Conservation (phyloP, 2,329 filamentous ascomycete species). For the Xylogone sp. region DNA sequence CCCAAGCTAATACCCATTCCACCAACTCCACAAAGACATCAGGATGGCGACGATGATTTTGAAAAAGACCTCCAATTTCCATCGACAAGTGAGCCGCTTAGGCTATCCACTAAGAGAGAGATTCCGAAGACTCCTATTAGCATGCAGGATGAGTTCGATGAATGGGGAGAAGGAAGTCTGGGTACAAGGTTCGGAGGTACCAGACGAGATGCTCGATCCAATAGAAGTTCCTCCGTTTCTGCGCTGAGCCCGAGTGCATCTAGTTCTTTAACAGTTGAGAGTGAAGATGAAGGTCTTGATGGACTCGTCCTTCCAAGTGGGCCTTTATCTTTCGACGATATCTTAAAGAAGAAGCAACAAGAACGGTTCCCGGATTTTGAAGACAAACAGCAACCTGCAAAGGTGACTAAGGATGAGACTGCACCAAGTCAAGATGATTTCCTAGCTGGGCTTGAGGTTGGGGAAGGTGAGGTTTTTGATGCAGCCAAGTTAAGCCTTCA, state of each 20-base stretch:
- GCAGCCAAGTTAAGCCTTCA: constrained; percentile 79
- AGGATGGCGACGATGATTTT: constrained; percentile 58
- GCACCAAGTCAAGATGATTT: constrained; percentile 62
- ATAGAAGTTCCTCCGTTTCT: constrained; percentile 81
- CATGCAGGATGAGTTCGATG: constrained; percentile 73
- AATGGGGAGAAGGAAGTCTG: constrained; percentile 91
- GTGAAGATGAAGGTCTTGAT: constrained; percentile 87
- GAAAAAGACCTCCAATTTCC: constrained; percentile 72
- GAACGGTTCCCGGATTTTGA: constrained; percentile 52
- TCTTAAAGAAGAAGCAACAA: constrained; percentile 68
- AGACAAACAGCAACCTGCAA: constrained; percentile 27
- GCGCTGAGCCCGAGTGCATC: constrained; percentile 89
- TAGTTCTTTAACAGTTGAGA: constrained; percentile 87
- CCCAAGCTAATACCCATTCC: not conserved
- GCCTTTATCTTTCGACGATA: constrained; percentile 76
- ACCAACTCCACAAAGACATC: constrained; percentile 35
- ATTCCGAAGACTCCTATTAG: constrained; percentile 59
- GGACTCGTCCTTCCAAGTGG: constrained; percentile 83
- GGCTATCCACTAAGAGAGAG: constrained; percentile 56
- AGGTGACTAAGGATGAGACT: constrained; percentile 15
- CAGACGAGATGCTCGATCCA: constrained; percentile 71
- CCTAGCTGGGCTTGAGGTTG: constrained; percentile 81
- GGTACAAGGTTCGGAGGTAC: constrained; percentile 89
- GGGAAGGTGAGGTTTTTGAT: constrained; percentile 77
- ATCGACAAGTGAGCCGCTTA: constrained; percentile 57